Evolutionary conservation across 2,329 filamentous ascomycete species (phyloP).

Genomic region (Chaetomium globosum): DNA sequence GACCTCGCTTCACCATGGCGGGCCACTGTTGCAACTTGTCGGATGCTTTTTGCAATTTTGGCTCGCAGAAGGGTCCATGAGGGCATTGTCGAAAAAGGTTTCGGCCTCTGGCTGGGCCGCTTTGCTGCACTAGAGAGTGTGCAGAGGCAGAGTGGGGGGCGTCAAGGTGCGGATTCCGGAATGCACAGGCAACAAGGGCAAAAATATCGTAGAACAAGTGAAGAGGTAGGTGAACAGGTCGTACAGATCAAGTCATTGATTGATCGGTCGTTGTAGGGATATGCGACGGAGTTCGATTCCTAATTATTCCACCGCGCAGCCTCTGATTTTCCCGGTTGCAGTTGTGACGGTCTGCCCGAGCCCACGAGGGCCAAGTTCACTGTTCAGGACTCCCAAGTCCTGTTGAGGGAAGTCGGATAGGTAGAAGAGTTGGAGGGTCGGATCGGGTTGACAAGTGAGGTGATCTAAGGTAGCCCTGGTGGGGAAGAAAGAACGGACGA

Average conservation of each 20-base stretch:
- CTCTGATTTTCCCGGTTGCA: neutral
- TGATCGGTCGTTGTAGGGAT: neutral
- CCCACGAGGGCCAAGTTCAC: too few species aligned
- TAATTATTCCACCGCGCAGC: neutral
- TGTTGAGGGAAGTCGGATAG: neutral
- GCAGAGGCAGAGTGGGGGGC: too few species aligned
- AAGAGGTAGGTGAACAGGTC: too few species aligned
- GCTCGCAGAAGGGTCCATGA: constrained; percentile 15
- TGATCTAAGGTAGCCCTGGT: too few species aligned
- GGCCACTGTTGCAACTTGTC: constrained; percentile 20
- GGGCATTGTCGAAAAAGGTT: constrained; percentile 21
- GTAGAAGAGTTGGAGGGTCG: neutral
- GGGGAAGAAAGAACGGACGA: neutral
- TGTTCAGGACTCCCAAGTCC: too few species aligned
- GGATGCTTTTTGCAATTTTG: constrained; percentile 24
- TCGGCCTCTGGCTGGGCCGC: neutral
- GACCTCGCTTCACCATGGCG: constrained; percentile 26
- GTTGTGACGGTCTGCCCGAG: neutral
- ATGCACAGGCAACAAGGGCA: neutral
- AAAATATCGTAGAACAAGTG: neutral
- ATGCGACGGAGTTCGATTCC: neutral
- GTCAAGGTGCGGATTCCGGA: neutral
- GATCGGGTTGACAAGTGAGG: neutral
- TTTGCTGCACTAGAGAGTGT: neutral
- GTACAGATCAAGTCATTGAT: neutral